Base-by-base conservation (phyloP, 768 basidiomycete genomes). In the Cyclocybe aegerita region DNA sequence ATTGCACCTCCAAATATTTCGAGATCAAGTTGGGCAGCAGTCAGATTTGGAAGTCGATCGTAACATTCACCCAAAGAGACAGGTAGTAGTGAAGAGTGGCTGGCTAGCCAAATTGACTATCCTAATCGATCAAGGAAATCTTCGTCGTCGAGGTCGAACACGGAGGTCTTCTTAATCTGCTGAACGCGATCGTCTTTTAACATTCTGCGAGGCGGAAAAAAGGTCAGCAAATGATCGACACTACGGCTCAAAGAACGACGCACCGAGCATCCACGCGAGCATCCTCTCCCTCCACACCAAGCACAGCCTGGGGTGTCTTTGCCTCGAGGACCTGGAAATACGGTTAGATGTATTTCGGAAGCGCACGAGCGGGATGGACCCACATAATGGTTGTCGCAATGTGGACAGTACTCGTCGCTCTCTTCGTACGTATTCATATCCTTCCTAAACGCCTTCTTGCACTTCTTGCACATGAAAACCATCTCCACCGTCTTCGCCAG, bases 321-420 rank as follows among this genome's bases (percentile, higher is more conserved):
- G 96, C 95, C 31, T 95, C 90, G 56, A 96, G 76, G 1, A 98
- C 88, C 94, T 98, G n/a, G 7, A 42, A 23, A 42, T 10, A 45
- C 23, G 39, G 11, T 12, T n/a, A 40, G 11, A 12, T 46, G 14
- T 14, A 47, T 16, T 36, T 7, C 6, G 9, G 34, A 7, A 38
- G 14, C 16, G 62, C 17, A 30, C 12, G 33, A 9, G 40, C 14
- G 33, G 30, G 39, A 12, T 15, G n/a, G n/a, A 75, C 89, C 60
- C 64, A 96, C 97, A 66, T 95, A 99, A 65, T 95, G 95, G 65
- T 98, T 98, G 70, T 98, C 97, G 64, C 97, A 98, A 69, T 97
- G 89, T 0, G 96, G 97, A 65, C 97, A 98, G 65, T 86, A 98
- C 69, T 99, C 97, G 65, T 98, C 95, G 63, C 93, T 93, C 66